These are phyloP conservation scores for Fusarium algeriense DNA, from an alignment of 2,329 filamentous ascomycete genomes.

Conservation along the genomic window DNA sequence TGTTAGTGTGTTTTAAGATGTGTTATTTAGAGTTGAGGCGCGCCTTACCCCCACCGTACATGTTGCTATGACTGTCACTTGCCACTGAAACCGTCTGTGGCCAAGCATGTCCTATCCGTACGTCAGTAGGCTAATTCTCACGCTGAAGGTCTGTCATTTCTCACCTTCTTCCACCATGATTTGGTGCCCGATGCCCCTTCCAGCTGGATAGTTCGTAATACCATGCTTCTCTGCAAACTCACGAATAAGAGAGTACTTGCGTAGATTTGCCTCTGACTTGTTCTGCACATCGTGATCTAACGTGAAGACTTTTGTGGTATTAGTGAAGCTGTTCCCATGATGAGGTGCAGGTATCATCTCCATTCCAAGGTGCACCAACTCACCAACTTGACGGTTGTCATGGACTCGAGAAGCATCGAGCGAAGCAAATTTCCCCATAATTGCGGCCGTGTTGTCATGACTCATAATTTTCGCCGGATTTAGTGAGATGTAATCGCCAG, in stretches of 20 bases:
- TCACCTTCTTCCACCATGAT: constrained; percentile 79
- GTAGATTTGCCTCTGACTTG: constrained; percentile 79
- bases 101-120: constrained; percentile 73
- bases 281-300: constrained; percentile 93
- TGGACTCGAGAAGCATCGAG: constrained; percentile 81
- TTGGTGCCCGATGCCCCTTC: constrained; percentile 88
- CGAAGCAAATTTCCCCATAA: constrained; percentile 80
- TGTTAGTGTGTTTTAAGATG: constrained; percentile 58
- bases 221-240: constrained; percentile 84
- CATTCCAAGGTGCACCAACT: neutral
- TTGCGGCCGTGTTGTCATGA: constrained; percentile 83
- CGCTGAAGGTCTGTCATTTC: fast-evolving
- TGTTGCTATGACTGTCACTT: constrained; percentile 79
- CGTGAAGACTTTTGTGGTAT: constrained; percentile 70
- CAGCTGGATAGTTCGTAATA: constrained; percentile 81
- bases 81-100: constrained; percentile 87
- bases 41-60: constrained; percentile 69
- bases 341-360: neutral
- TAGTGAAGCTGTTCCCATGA: constrained; percentile 52
- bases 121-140: neutral
- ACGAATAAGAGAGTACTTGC: constrained; percentile 86
- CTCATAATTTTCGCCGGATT: constrained; percentile 81
- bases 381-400: constrained; percentile 69
- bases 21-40: neutral
- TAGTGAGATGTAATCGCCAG: constrained; percentile 88